Base-by-base conservation (phyloP, 2,329 filamentous ascomycete genomes). In the Albifimbria verrucaria region DNA sequence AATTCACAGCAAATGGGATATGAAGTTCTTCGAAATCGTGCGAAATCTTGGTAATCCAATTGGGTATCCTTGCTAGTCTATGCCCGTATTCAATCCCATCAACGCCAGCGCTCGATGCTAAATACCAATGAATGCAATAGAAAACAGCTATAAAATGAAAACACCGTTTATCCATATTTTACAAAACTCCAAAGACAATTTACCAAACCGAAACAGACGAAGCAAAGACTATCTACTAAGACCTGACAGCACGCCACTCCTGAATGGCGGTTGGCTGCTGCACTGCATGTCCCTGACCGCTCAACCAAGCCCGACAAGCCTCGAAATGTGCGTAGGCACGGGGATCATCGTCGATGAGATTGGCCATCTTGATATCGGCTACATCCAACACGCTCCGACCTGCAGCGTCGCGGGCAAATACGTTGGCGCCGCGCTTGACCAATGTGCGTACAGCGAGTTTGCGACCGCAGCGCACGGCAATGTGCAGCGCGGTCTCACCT, bases 401-500 rank as follows among this genome's bases (percentile, higher is more conserved):
- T 1, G 69, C 66, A 0, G 67, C 68, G 50, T 82, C 77, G 2
- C 77, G 68, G 7, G 67, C 76, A 26, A 77, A 68, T 1, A 80
- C 73, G 25, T 76, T 79, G 11, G 79, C 79, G 1, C 76, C 75
- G 5, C 68, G 59, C n/a, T 73, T 68, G 12, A 77, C 67, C 11
- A 83, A 68, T 7, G 74, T 72, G 12, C 71, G 72, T 24, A 78
- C 65, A 1, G 80, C 80, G 2, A 79, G 71, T 64, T 82, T 82
- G 50, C 77, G 73, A 0, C 81, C 80, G 20, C 75, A 69, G 3
- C 78, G 72, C 2, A 79, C 78, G 0, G 81, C 80, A 9, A 84
- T 61, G 39, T 82, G 77, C 24, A 83, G 68, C 0, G 80, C 74
- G 1, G 81, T 83, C 65, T 84, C 81, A 41, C 80, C 80, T 1